Conservation (phyloP, 2,329 filamentous ascomycete genomes). For the Tolypocladium pustulatum region DNA sequence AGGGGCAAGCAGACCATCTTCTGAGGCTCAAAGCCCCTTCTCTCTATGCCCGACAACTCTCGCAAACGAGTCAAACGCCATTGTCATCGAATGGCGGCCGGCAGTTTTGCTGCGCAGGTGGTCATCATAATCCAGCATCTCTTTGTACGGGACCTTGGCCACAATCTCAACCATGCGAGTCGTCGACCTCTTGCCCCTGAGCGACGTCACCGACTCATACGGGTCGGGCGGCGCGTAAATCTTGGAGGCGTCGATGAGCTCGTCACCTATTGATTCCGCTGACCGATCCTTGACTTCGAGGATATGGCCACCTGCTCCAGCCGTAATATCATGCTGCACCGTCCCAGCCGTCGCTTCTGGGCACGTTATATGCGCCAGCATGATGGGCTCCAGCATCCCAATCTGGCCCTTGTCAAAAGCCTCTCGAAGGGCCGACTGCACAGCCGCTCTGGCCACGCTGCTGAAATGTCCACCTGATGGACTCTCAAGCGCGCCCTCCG, state of each 20-base stretch:
- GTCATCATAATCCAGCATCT: constrained; percentile 92
- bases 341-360: constrained; percentile 72
- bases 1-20: not conserved
- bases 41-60: constrained; percentile 43
- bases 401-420: constrained; percentile 45
- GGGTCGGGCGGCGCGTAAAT: constrained; percentile 88
- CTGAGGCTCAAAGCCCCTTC: constrained; percentile 27
- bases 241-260: constrained; percentile 54
- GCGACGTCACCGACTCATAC: constrained; percentile 53
- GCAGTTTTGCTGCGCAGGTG: constrained; percentile 81
- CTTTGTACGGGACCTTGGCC: constrained; percentile 83
- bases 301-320: constrained; percentile 61
- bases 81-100: constrained; percentile 56
- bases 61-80: constrained; percentile 49
- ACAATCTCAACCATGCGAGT: constrained; percentile 54
- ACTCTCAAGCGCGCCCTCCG: constrained; percentile 41
- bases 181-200: constrained; percentile 37
- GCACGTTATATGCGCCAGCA: constrained; percentile 78
- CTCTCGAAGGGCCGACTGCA: constrained; percentile 57
- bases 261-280: constrained; percentile 23
- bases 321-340: constrained; percentile 73
- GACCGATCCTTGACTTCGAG: constrained; percentile 55
- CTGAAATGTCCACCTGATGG: constrained; percentile 60
- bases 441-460: constrained; percentile 49
- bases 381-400: constrained; percentile 81